Evolutionary conservation across 2,329 filamentous ascomycete species (phyloP).

Genomic region (Colletotrichum truncatum): DNA sequence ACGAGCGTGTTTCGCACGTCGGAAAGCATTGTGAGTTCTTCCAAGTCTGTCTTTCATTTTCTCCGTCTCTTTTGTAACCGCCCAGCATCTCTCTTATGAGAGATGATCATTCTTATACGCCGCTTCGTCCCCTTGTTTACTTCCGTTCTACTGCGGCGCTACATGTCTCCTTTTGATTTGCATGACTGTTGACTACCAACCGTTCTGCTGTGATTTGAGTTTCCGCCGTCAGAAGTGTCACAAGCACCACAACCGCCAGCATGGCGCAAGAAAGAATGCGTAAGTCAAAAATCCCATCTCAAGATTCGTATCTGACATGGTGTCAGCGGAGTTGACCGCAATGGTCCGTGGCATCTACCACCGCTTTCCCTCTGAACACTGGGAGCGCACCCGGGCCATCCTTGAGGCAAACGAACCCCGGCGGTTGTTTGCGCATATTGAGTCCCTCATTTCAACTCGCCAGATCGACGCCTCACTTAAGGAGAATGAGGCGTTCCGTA

Average conservation of each 20-base stretch:
- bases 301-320: neutral
- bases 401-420: conserved; percentile 4
- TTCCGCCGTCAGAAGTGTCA: neutral
- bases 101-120: neutral
- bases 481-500: neutral
- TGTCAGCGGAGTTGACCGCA: conserved; percentile 15
- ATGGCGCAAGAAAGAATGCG: conserved; percentile 28
- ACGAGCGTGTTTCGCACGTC: conserved; percentile 19
- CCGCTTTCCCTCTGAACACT: conserved; percentile 20
- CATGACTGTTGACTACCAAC: no score
- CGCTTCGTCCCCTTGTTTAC: neutral
- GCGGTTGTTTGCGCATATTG: conserved; percentile 23
- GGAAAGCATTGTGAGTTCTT: neutral
- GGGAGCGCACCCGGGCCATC: neutral
- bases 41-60: neutral
- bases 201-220: neutral
- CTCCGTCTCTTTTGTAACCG: neutral
- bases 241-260: neutral
- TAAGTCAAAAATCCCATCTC: neutral
- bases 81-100: neutral
- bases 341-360: conserved; percentile 6
- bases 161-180: neutral
- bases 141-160: neutral
- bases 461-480: conserved; percentile 12
- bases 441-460: conserved; percentile 17